Conservation (phyloP, 2,329 filamentous ascomycete genomes). For the Colletotrichum coccodes region DNA sequence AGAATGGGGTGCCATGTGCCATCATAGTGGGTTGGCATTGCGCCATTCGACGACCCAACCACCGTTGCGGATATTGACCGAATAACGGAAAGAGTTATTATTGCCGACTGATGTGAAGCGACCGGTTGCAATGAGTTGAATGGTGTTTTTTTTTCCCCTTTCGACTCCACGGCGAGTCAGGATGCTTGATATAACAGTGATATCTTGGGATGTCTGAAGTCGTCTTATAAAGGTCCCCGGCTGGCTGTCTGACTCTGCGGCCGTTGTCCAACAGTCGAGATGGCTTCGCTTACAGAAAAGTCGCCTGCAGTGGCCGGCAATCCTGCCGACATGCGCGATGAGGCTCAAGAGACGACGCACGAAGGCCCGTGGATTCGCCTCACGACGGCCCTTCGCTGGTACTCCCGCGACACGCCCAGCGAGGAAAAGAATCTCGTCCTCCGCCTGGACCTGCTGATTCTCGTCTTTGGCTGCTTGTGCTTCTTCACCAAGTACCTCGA, state of each 20-base stretch:
- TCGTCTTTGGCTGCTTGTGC: conserved; percentile 49
- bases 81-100: not conserved
- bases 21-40: conserved; percentile 28
- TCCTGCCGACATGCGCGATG: not conserved
- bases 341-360: not conserved
- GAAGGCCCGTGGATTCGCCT: conserved; percentile 38
- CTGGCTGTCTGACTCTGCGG: not conserved
- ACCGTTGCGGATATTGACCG: conserved; percentile 13
- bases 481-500: conserved; percentile 53
- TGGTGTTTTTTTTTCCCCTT: not conserved
- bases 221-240: not conserved
- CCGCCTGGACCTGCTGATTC: conserved; percentile 49
- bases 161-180: conserved; percentile 12
- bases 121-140: not conserved
- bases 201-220: not conserved
- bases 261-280: not conserved
- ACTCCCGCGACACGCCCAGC: conserved; percentile 42
- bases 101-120: not conserved
- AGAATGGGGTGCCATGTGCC: conserved; percentile 16
- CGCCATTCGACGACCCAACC: conserved; percentile 27
- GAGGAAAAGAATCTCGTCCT: conserved; percentile 46
- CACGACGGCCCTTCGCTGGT: conserved; percentile 44
- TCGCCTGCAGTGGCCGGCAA: conserved; percentile 10
- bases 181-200: not conserved
- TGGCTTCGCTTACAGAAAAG: conserved; percentile 22